Conservation (phyloP, 164 flowering plant species). For the Liquidambar formosana region DNA sequence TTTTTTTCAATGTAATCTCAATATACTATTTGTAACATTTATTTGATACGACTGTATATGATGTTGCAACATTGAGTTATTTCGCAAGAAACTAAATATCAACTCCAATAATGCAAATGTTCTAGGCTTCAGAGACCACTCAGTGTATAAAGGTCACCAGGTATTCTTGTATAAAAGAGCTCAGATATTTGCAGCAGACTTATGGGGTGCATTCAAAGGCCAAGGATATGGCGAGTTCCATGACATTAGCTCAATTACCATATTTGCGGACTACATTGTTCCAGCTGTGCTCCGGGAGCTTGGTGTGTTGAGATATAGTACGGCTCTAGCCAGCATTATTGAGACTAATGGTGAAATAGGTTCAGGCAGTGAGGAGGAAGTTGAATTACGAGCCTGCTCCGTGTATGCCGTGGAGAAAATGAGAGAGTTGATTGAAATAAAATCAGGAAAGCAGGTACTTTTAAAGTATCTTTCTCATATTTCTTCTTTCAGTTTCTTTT, state of each 20-base stretch:
- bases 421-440: constrained; percentile 58
- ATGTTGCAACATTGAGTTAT: not conserved
- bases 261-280: constrained; percentile 93
- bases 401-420: constrained; percentile 89
- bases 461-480: not conserved
- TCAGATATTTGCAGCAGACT: constrained; percentile 94
- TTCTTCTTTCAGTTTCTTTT: not conserved
- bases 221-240: constrained; percentile 77
- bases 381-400: constrained; percentile 90
- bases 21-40: not conserved
- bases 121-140: constrained; percentile 89
- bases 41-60: not conserved
- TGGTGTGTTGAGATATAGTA: constrained; percentile 80
- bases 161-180: constrained; percentile 95
- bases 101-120: constrained; percentile 7
- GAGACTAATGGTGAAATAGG: constrained; percentile 56
- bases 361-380: constrained; percentile 91
- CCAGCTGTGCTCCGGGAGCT: constrained; percentile 87
- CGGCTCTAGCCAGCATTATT: constrained; percentile 52
- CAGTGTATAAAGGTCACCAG: constrained; percentile 92
- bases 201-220: constrained; percentile 96
- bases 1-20: too few species aligned
- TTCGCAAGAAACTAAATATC: not conserved
- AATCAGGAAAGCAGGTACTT: constrained; percentile 73
- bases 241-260: constrained; percentile 75